A percentile compares a stretch with the other conserved stretches of the same genome.
Conservation (phyloP, 1,284 basidiomycete genomes). For the Ustilago esculenta region DNA sequence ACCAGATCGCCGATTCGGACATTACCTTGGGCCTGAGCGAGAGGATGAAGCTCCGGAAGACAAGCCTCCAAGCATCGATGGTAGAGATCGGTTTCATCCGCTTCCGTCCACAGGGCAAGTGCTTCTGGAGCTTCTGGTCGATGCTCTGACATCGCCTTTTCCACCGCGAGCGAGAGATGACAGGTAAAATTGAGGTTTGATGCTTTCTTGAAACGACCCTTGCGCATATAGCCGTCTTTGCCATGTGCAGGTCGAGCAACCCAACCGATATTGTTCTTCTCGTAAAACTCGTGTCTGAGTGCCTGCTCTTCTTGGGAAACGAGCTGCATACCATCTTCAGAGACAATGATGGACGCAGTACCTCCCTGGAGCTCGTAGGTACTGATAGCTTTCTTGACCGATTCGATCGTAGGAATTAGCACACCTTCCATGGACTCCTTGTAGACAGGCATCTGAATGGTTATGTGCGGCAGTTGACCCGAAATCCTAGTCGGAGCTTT, state of each 20-base stretch:
- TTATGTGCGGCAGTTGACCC: slow-evolving; percentile 77
- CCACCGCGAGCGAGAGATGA: slow-evolving; percentile 77
- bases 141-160: slow-evolving; percentile 73
- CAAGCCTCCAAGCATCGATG: slow-evolving; percentile 16
- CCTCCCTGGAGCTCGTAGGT: slow-evolving; percentile 84
- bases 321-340: slow-evolving; percentile 79
- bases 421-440: slow-evolving; percentile 71
- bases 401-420: slow-evolving; percentile 77
- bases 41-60: slow-evolving; percentile 69
- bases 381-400: slow-evolving; percentile 84
- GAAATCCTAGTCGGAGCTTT: slow-evolving; percentile 73
- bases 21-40: slow-evolving; percentile 67
- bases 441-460: slow-evolving; percentile 82
- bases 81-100: slow-evolving; percentile 49
- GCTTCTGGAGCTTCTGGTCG: slow-evolving; percentile 15
- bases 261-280: slow-evolving; percentile 80
- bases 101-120: slow-evolving; percentile 26
- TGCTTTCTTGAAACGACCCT: slow-evolving; percentile 90
- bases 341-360: slow-evolving; percentile 78
- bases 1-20: slow-evolving; percentile 58
- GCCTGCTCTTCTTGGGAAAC: slow-evolving; percentile 74
- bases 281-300: slow-evolving; percentile 78
- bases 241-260: slow-evolving; percentile 80
- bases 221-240: slow-evolving; percentile 77
- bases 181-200: slow-evolving; percentile 88